Base-by-base conservation (phyloP, 2,329 filamentous ascomycete species). In the Samsoniella hepiali region DNA sequence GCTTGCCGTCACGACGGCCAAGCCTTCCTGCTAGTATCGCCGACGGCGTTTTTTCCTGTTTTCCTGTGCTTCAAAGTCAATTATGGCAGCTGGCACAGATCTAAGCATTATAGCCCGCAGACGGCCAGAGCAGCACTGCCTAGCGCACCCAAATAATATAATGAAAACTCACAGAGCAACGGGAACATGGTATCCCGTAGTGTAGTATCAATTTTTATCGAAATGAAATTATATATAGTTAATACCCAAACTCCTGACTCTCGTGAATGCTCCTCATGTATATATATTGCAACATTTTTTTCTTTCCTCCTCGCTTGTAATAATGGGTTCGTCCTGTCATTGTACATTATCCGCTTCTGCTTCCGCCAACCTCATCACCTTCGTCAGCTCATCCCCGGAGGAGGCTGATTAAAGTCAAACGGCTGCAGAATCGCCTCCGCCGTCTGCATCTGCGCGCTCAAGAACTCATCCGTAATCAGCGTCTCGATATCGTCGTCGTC, bases 401-500 rank as follows among this genome's bases (percentile, higher is more conserved):
- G 62, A 34, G 60, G 58, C 45, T 74, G 69, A 45, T 72, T 73
- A 63, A 74, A 75, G 63, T 74, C 72, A 66, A 74, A 74, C 8
- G 71, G 67, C 32, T 68, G 63, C 62, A 73, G 63, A 6, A 67
- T 68, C 40, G 69, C 66, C 22, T 72, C 71, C 3, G 66, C 57
- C 2, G 66, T 67, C 51, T 62, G 73, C 22, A 74, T 71, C 53
- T 75, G 73, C 65, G 72, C 70, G 58, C 73, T 74, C 59, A 75
- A 65, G 57, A 74, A 73, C 64, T 75, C 73, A 47, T 75, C 73
- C 13, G 73, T 75, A 44, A 75, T 70, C 58, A 75, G 67, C n/a
- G 73, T 73, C 2, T 72, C 73, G 10, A 75, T 62, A 50, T 75
- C 73, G 9, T 72, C 71, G 1, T 67, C 69, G 65, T 70, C 51